A percentile compares a stretch with the other conserved stretches of the same genome.
These are phyloP conservation scores for Eutypella sp. DNA, from an alignment of 2,329 filamentous ascomycete species.

Conservation along the genomic window DNA sequence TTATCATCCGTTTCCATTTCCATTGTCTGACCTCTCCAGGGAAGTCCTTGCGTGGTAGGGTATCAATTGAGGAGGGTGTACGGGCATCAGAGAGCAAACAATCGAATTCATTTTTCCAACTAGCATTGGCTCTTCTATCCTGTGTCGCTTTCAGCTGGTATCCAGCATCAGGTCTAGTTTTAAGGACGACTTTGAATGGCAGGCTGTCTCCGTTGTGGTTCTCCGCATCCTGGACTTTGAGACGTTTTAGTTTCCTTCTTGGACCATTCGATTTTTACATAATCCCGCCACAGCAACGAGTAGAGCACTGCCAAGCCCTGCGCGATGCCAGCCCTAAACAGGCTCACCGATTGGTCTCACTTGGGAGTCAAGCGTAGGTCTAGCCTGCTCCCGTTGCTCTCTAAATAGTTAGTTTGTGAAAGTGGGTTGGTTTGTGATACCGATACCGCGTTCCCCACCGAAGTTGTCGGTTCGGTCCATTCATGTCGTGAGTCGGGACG, in stretches of 20 bases:
- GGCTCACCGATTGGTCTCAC: not conserved
- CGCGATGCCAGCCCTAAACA: not conserved
- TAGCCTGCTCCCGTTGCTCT: not conserved
- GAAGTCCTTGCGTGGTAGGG: slow-evolving; percentile 19
- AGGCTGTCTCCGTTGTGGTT: too few relatives aligned
- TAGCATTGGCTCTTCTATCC: not conserved
- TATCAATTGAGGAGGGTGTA: slow-evolving; percentile 15
- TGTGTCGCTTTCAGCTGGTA: not conserved
- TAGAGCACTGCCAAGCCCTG: not conserved
- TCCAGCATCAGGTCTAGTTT: not conserved
- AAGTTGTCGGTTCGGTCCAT: not conserved
- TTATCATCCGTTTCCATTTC: not conserved
- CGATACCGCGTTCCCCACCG: not conserved
- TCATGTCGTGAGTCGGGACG: not conserved
- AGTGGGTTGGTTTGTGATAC: not conserved
- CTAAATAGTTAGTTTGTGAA: too few relatives aligned
- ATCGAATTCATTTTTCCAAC: not conserved
- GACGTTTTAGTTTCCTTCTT: too few relatives aligned
- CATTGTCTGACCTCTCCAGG: slow-evolving; percentile 9
- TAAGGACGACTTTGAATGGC: too few relatives aligned
- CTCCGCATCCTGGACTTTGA: too few relatives aligned
- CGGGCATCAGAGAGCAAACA: not conserved
- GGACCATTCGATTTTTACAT: too few relatives aligned
- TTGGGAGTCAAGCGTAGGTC: not conserved
- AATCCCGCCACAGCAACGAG: too few relatives aligned